Conservation (phyloP, 106 monocot species). For the Posidonia australis region DNA sequence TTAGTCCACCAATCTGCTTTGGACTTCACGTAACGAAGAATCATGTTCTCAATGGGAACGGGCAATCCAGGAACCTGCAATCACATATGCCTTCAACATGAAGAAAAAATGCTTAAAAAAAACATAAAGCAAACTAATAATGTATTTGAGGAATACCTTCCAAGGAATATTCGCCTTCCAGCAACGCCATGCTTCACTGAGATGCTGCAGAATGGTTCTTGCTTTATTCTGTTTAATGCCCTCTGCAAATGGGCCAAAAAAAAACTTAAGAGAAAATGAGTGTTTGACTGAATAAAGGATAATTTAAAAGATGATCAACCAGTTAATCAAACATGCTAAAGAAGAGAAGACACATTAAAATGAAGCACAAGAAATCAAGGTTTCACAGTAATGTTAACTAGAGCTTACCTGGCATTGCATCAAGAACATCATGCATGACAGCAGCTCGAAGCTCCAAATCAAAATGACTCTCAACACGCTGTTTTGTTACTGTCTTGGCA, state of each 20-base stretch:
- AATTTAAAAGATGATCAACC: background rate
- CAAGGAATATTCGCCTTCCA: constrained; percentile 99
- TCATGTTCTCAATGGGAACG: constrained; percentile 99
- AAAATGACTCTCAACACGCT: constrained; percentile 97
- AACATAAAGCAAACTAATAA: background rate
- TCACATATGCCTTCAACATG: background rate
- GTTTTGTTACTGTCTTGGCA: constrained; percentile 98
- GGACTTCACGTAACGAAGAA: constrained; percentile 98
- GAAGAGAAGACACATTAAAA: no score
- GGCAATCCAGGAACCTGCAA: constrained; percentile 95
- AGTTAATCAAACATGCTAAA: no score
- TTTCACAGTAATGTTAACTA: background rate
- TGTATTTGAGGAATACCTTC: constrained; percentile 42
- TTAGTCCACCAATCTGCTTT: constrained; percentile 99
- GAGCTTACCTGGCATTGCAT: constrained; percentile 94
- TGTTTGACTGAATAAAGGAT: background rate
- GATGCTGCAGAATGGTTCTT: constrained; percentile 94
- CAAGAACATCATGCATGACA: constrained; percentile 99
- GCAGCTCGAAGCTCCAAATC: constrained; percentile 99
- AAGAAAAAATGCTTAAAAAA: constrained; percentile 7
- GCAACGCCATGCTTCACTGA: constrained; percentile 99
- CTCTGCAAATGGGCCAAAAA: constrained; percentile 40
- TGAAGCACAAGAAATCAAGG: background rate
- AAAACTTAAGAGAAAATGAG: background rate
- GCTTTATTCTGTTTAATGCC: constrained; percentile 99